Percentiles rank a stretch among this genome's conserved stretches.
Conservation (phyloP, 306 rosid species). For the Rosa chinensis region DNA sequence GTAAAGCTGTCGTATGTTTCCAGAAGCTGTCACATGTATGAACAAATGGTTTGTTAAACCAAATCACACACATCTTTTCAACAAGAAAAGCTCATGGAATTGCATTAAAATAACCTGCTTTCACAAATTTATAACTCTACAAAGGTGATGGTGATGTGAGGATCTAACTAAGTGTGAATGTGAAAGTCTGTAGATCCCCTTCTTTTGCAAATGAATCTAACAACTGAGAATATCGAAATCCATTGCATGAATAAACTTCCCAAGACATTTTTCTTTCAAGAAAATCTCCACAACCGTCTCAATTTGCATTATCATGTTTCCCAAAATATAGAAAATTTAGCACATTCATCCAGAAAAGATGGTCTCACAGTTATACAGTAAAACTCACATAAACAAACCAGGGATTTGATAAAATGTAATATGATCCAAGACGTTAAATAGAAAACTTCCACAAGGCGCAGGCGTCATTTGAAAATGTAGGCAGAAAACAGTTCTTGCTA, state of each 20-base stretch:
- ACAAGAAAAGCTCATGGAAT: not conserved
- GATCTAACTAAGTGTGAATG: not conserved
- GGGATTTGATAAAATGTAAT: not conserved
- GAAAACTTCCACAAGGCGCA: not conserved
- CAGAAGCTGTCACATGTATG: conserved; percentile 66
- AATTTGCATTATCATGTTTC: conserved; percentile 4
- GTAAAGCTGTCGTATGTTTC: conserved; percentile 98
- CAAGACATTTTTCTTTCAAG: not conserved
- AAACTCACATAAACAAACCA: not conserved
- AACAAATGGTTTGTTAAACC: conserved; percentile 10
- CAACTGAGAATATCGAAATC: not conserved
- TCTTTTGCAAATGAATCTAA: not conserved
- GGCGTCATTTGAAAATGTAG: not conserved
- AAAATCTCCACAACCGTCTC: not conserved
- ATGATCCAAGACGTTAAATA: not conserved
- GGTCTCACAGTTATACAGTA: not conserved
- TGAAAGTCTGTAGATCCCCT: not conserved
- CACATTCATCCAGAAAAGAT: not conserved
- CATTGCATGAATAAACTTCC: not conserved
- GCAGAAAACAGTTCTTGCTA: not conserved
- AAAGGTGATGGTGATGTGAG: not conserved
- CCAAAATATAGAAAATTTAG: not conserved
- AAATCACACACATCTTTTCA: not conserved
- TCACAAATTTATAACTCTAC: not conserved
- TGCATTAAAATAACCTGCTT: not conserved